Evolutionary conservation across 495 filamentous ascomycete species (phyloP).

Genomic region (Trichoderma orchidacearum): DNA sequence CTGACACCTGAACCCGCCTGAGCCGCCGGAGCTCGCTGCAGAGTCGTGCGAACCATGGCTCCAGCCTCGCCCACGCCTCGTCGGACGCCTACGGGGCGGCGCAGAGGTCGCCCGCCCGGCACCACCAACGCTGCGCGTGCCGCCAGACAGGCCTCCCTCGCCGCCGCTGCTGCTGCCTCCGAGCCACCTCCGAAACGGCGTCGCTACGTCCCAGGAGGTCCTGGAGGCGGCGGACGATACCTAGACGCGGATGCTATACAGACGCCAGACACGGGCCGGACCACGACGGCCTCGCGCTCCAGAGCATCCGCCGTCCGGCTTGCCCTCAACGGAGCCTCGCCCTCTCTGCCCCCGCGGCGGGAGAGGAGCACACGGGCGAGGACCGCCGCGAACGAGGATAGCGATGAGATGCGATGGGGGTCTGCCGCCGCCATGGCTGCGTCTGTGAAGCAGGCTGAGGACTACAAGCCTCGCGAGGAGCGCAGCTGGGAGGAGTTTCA

Average conservation of each 20-base stretch:
- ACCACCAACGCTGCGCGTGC: constrained; percentile 23
- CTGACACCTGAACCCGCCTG: not conserved
- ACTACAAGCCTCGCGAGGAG: constrained; percentile 94
- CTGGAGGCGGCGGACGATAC: constrained; percentile 68
- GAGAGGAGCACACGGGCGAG: constrained; percentile 40
- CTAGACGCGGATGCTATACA: constrained; percentile 49
- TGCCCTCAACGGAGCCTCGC: constrained; percentile 20
- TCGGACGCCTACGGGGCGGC: constrained; percentile 22
- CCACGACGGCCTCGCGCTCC: constrained; percentile 19
- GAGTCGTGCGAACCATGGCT: constrained; percentile 19
- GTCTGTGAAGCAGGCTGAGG: constrained; percentile 77
- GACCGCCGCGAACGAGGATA: constrained; percentile 26
- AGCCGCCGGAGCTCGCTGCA: not conserved
- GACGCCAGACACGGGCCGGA: constrained; percentile 20
- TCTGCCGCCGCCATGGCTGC: constrained; percentile 76
- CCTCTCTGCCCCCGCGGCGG: constrained; percentile 28
- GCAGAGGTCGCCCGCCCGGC: constrained; percentile 26
- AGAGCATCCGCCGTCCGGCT: constrained; percentile 13
- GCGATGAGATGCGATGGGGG: constrained; percentile 45
- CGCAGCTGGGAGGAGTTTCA: constrained; percentile 96
- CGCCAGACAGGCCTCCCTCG: constrained; percentile 12
- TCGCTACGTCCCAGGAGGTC: constrained; percentile 62
- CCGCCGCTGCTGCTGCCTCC: constrained; percentile 24
- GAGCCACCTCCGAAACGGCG: constrained; percentile 40
- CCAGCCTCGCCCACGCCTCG: constrained; percentile 28